These are phyloP conservation scores for Polytrichum formosum DNA, from an alignment of 225 moss, liverwort and hornwort species.

Conservation along the genomic window DNA sequence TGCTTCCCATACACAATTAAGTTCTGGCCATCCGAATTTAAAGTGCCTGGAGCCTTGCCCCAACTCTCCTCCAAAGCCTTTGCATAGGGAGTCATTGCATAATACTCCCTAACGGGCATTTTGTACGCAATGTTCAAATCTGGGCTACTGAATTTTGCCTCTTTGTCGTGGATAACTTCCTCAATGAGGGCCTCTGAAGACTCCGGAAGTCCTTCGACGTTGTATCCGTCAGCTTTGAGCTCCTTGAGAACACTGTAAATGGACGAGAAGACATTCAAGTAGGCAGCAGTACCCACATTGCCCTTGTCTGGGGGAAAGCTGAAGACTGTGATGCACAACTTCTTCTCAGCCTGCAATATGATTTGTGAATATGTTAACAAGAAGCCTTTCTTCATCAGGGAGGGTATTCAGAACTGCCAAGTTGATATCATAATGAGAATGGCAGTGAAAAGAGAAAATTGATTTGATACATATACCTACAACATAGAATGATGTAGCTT, in stretches of 20 bases:
- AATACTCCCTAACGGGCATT: constrained; percentile 92
- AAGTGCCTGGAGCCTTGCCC: constrained; percentile 89
- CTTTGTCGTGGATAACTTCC: constrained; percentile 96
- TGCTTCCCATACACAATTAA: constrained; percentile 87
- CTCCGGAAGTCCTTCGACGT: constrained; percentile 81
- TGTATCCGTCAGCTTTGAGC: constrained; percentile 84
- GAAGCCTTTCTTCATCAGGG: no score
- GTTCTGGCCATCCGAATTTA: constrained; percentile 96
- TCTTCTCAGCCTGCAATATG: constrained; percentile 73
- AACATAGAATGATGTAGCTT: no score
- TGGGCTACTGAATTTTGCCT: constrained; percentile 91
- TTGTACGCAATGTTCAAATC: constrained; percentile 91
- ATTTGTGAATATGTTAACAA: background rate
- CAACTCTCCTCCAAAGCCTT: constrained; percentile 95
- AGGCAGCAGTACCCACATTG: constrained; percentile 95
- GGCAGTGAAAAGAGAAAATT: no score
- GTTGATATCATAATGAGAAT: no score
- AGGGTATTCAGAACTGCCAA: no score
- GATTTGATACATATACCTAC: no score
- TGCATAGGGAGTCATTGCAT: constrained; percentile 78
- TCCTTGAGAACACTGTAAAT: constrained; percentile 95
- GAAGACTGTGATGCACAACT: constrained; percentile 88
- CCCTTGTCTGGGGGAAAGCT: constrained; percentile 99
- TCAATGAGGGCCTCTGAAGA: constrained; percentile 83
- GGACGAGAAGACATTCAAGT: constrained; percentile 91